Evolutionary conservation across 768 basidiomycete species (phyloP), one percentile per base, ranked within the genome.

Genomic region (Suillus occidentalis): DNA sequence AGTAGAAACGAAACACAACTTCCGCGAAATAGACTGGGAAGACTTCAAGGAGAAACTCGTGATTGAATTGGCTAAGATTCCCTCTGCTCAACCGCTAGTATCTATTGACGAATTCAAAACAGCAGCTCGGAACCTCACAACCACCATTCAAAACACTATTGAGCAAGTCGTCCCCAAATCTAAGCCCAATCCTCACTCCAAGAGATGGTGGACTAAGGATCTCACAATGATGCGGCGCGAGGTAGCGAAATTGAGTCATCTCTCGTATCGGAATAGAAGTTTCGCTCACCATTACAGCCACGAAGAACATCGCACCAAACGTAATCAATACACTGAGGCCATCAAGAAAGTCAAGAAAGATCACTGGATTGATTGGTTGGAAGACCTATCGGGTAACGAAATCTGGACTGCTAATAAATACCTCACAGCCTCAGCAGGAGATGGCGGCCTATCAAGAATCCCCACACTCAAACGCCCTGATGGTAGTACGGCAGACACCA

Each of bases 341-440:
- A 22, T 47, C n/a, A 55, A 55, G 34, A 84, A 84, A 67, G 85
- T 6, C 12, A 79, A 78, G 62, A 61, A 57, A 1, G 60, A 67
- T 12, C 70, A 73, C 2, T 67, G 66, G 63, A 40, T 63, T 20
- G 60, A 73, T 2, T 81, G 71, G 66, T 70, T 79, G 1, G 71
- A 75, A 16, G 61, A 73, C 1, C 61, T 71, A 0, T 55, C 61
- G 1, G 45, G 22, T 0, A 55, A 47, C 0, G 62, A 67, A 1
- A 60, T 78, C 1, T 78, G 75, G 75, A 70, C 52, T 0, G 72
- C 73, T 1, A 70, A 73, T 65, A 62, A 43, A 0, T 76, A 74
- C 25, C n/a, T 47, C 1, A 53, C 74, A 2, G 70, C 61, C 1
- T 56, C 55, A 0, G 61, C 68, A 0, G 31, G 25, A 0, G 59